Evolutionary conservation across 371 early-diverging fungal species (phyloP), one percentile per base, ranked within the genome.

Genomic region (Mucor circinelloides): DNA sequence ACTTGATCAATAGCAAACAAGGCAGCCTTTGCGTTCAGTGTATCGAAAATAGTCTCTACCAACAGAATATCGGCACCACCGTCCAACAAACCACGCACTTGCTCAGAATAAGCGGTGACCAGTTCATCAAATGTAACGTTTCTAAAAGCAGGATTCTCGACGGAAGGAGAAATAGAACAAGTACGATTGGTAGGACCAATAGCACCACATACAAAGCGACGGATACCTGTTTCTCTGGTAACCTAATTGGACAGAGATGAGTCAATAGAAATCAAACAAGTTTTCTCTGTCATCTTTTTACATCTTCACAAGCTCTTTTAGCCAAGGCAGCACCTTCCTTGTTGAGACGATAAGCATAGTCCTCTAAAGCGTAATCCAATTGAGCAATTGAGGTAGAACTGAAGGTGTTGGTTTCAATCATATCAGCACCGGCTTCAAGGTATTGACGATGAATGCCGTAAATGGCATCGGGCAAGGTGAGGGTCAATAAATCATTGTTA

Each of bases 31-130:
- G 95, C 94, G 70, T 97, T 97, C 28, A 96, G 78, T 23, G 97
- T 97, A 81, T 97, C 97, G 67, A 97, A 97, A 76, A 96, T 94
- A 28, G 97, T 97, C 76, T 97, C 97, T 0, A 97, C 94, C 71
- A 97, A 79, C 19, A 97, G 76, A 59, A 95, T 88, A 75, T 97
- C 97, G 2, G 93, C 78, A 6, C 97, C 97, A 69, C 97, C 97
- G 72, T 96, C 97, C 70, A 97, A 81, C 19, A 97, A 84, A 66
- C 96, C 97, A 59, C 91, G 89, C 27, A 87, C 84, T 77, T 97
- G 97, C 77, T 95, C 95, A 7, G 85, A 76, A 78, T 97, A 97
- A 25, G 96, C 95, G 30, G 75, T 79, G 15, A 94, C 95, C 57
- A 96, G 85, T 76, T 94, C 93, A 74, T 96, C 96, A 82, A 97